A percentile compares a stretch with the other conserved stretches of the same genome.
Conservation (phyloP, 2,329 filamentous ascomycete genomes). For the Corinectria fuckeliana region DNA sequence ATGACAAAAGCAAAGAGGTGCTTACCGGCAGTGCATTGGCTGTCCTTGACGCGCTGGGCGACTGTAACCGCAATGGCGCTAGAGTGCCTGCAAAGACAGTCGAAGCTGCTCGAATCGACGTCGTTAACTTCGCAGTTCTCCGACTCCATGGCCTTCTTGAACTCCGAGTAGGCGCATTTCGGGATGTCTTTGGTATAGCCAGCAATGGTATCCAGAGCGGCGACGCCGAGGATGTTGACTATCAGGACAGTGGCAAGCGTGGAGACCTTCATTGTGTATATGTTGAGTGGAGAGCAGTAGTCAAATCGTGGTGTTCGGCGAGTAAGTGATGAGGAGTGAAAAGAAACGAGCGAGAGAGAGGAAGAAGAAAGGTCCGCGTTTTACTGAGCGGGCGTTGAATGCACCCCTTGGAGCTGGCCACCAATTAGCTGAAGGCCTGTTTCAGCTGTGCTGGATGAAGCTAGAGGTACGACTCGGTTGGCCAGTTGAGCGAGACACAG, state of each 20-base stretch:
- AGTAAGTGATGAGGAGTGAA: not conserved
- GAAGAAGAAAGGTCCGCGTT: not conserved
- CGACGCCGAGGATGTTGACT: not conserved
- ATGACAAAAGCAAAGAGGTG: not conserved
- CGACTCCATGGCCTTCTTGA: conserved; percentile 1
- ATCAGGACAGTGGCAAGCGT: not conserved
- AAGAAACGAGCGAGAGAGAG: not conserved
- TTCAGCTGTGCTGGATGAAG: not conserved
- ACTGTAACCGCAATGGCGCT: not conserved
- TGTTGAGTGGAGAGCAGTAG: not conserved
- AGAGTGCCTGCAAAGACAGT: not conserved
- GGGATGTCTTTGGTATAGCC: not conserved
- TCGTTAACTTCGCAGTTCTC: not conserved
- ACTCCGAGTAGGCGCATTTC: not conserved
- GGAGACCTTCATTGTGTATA: not conserved
- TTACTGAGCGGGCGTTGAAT: not conserved
- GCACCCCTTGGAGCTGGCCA: not conserved
- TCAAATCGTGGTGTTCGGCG: not conserved
- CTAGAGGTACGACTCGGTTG: not conserved
- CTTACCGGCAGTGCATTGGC: not conserved
- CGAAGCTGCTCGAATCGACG: not conserved
- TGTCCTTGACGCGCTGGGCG: not conserved
- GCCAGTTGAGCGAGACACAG: not conserved
- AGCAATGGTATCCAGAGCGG: not conserved
- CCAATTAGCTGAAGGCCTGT: not conserved